Evolutionary conservation across 805 yeast species (phyloP), one percentile per base, ranked within the genome.

Genomic region (Yamadazyma phyllophila): DNA sequence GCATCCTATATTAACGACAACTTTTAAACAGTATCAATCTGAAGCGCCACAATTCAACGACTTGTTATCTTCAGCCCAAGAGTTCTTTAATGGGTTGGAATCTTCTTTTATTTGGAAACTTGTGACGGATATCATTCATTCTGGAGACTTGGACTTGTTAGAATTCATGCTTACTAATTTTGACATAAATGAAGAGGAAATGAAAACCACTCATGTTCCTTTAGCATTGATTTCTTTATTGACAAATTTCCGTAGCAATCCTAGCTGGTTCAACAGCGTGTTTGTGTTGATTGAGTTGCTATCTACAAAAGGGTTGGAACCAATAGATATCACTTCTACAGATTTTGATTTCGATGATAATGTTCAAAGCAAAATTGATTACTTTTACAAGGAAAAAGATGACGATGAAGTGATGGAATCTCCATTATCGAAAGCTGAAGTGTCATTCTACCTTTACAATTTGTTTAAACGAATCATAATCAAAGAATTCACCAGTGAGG

Each of bases 51-150:
- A 72, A 38, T 75, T 42, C 24, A 30, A 27, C 12, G 53, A 49
- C 24, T n/a, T 51, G 14, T 41, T 51, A 24, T 29, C 34, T 29
- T 37, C 83, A 26, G 87, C 89, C 0, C 77, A 78, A 43, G 68
- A 82, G 0, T 82, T 92, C 46, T 89, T 94, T 60, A 96, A 94
- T 63, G 84, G 88, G 4, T 85, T 91, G 2, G 99, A 94, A 58
- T 80, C 96, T 0, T 62, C 73, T 24, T 77, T 77, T 24, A 91
- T 94, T 4, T 92, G 96, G 91, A 73, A 81, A 3, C 32, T 36
- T n/a, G 13, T 45, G 5, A 41, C 31, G 39, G 62, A 62, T 1
- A 60, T 83, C 24, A 61, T 82, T 3, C 44, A 59, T n/a, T 49
- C 53, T 41, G 54, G 4, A 62, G 76, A 33, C 53, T 80, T 16